phyloP scores from a whole-genome alignment of 208 protist species.

The Polymyxa betae region DNA sequence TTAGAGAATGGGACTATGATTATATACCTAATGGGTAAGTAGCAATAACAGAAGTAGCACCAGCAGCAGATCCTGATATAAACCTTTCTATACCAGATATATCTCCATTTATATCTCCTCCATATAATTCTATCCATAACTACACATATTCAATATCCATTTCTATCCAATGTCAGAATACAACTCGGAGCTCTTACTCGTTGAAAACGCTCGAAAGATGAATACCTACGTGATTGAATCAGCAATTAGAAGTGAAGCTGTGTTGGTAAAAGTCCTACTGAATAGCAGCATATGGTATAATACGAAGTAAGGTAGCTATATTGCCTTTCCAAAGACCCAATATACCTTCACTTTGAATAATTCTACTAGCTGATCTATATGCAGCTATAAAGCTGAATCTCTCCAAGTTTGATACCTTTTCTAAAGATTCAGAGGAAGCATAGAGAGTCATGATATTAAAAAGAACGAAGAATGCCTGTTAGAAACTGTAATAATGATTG shows the following conservation, averaged over 20 bases:
- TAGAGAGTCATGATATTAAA: no score
- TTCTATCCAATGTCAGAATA: no score
- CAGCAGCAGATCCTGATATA: background rate
- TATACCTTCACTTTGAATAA: slow-evolving; percentile 44
- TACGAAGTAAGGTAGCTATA: slow-evolving; percentile 57
- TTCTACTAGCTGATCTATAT: background rate
- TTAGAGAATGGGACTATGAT: background rate
- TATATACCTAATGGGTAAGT: background rate
- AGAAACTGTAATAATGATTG: background rate
- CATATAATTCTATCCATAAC: no score
- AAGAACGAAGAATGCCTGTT: background rate
- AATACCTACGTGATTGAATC: no score
- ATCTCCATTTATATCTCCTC: background rate
- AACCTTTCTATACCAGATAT: background rate
- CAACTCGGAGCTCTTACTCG: no score
- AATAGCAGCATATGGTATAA: slow-evolving; percentile 64
- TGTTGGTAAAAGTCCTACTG: background rate
- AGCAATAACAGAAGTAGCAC: background rate
- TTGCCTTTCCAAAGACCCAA: slow-evolving; percentile 61
- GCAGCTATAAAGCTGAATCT: background rate
- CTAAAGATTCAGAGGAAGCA: no score
- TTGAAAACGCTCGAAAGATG: no score
- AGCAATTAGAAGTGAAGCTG: no score
- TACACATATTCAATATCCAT: no score
- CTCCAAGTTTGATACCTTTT: no score